A percentile compares a stretch with the other conserved stretches of the same genome.
Conservation (phyloP, 2,329 filamentous ascomycete genomes). For the Aspergillus amoenus region DNA sequence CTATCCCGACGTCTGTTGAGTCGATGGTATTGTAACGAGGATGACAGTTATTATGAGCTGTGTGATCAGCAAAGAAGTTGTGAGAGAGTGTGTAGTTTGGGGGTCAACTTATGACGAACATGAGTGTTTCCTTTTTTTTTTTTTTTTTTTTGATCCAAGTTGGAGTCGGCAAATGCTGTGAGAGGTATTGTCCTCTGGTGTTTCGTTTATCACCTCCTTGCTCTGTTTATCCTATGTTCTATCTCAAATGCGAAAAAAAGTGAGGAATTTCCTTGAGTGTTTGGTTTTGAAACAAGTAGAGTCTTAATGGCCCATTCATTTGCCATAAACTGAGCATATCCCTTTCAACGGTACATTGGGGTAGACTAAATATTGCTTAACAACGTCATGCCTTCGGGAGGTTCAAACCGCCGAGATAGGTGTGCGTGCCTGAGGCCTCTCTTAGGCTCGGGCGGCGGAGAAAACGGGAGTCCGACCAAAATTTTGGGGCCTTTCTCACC, state of each 20-base stretch:
- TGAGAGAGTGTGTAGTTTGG: not conserved
- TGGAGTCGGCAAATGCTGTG: not conserved
- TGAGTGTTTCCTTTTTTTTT: not conserved
- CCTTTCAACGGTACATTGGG: too few relatives aligned
- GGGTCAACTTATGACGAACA: not conserved
- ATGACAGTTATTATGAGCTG: slow-evolving; percentile 4
- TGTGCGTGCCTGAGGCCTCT: slow-evolving; percentile 26
- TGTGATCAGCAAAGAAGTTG: not conserved
- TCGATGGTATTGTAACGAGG: slow-evolving; percentile 2
- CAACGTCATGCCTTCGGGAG: too few relatives aligned
- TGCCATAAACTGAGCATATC: too few relatives aligned
- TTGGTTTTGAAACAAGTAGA: not conserved
- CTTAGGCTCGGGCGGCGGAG: slow-evolving; percentile 28
- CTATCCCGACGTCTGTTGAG: not conserved
- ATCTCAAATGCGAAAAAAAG: slow-evolving; percentile 6
- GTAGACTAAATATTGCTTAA: too few relatives aligned
- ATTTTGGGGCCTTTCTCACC: slow-evolving; percentile 23
- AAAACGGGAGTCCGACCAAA: slow-evolving; percentile 33
- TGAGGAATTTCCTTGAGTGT: not conserved
- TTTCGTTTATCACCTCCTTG: slow-evolving; percentile 1
- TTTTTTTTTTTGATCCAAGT: not conserved
- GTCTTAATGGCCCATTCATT: too few relatives aligned
- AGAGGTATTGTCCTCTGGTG: not conserved
- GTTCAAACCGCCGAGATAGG: too few relatives aligned
- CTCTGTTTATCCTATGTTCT: slow-evolving; percentile 7